A percentile compares a stretch with the other conserved stretches of the same genome.
phyloP scores from a whole-genome alignment of 202 grass and related monocot genomes.

The Digitaria exilis region DNA sequence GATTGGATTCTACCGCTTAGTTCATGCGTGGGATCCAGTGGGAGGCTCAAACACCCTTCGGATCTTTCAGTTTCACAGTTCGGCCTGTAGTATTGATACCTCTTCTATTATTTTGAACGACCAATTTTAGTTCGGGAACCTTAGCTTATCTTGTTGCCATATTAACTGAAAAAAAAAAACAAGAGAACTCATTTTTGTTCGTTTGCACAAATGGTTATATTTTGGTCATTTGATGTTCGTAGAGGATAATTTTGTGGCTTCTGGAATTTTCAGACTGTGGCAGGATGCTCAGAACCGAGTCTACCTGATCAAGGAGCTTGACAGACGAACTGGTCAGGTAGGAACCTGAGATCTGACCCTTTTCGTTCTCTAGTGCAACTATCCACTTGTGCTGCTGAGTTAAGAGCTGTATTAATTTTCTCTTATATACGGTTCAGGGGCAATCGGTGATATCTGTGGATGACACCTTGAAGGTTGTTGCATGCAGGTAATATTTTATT shows the following conservation, averaged over 20 bases:
- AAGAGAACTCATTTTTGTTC: conserved; percentile 23
- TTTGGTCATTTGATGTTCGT: conserved; percentile 35
- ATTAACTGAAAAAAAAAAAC: not conserved
- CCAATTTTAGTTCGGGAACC: not conserved
- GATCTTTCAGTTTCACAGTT: conserved; percentile 1
- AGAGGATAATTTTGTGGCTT: conserved; percentile 21
- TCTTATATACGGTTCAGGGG: conserved; percentile 51
- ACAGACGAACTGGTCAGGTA: conserved; percentile 86
- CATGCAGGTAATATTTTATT: conserved; percentile 74
- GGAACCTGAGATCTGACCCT: conserved; percentile 14
- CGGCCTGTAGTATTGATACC: not conserved
- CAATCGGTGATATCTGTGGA: conserved; percentile 85
- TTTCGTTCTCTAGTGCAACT: conserved; percentile 15
- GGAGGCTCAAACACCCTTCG: not conserved
- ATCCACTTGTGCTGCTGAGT: conserved; percentile 22
- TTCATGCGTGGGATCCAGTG: too few species aligned
- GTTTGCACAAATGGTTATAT: conserved; percentile 9
- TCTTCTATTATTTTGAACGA: not conserved
- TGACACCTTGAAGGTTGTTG: conserved; percentile 90
- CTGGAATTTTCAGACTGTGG: conserved; percentile 65
- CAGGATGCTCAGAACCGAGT: conserved; percentile 90
- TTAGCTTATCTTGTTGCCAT: not conserved
- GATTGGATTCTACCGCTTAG: not conserved
- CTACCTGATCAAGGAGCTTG: conserved; percentile 89
- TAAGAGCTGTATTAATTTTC: conserved; percentile 21